Evolutionary conservation across 2,329 filamentous ascomycete genomes (phyloP).

Genomic region (Xylariales sp.): DNA sequence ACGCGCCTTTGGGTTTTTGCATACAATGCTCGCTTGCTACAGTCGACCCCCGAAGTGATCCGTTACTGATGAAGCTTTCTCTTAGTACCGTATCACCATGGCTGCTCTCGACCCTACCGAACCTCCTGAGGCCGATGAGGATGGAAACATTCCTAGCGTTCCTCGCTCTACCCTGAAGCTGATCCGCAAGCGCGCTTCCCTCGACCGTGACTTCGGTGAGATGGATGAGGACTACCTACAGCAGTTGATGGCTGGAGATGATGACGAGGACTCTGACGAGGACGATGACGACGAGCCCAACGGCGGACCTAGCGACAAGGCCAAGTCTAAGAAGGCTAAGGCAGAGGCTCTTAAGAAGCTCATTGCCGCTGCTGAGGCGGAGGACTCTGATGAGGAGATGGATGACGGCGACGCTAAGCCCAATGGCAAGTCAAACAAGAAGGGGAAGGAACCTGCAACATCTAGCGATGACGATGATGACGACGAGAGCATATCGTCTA

Average conservation of each 20-base stretch:
- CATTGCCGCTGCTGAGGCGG: constrained; percentile 72
- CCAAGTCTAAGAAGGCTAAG: constrained; percentile 88
- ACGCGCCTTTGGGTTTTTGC: not conserved
- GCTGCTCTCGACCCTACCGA: constrained; percentile 94
- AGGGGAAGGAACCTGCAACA: constrained; percentile 77
- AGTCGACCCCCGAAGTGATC: not conserved
- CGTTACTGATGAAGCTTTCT: constrained; percentile 45
- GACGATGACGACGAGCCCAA: constrained; percentile 80
- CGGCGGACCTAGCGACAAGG: constrained; percentile 89
- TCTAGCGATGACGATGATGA: constrained; percentile 54
- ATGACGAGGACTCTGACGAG: constrained; percentile 57
- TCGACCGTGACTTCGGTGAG: constrained; percentile 73
- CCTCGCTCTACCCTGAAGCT: constrained; percentile 91
- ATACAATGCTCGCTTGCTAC: not conserved
- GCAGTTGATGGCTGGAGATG: constrained; percentile 62
- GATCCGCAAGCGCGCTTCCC: constrained; percentile 76
- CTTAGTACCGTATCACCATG: constrained; percentile 96
- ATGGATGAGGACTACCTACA: constrained; percentile 75
- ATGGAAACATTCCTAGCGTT: constrained; percentile 69
- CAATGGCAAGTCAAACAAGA: constrained; percentile 71
- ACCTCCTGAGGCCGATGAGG: constrained; percentile 72
- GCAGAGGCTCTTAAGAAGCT: constrained; percentile 83
- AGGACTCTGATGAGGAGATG: constrained; percentile 77
- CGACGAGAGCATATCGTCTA: constrained; percentile 68
- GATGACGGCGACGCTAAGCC: constrained; percentile 66